Base-by-base conservation (phyloP, 331 rosid species). In the Saraca asoca region DNA sequence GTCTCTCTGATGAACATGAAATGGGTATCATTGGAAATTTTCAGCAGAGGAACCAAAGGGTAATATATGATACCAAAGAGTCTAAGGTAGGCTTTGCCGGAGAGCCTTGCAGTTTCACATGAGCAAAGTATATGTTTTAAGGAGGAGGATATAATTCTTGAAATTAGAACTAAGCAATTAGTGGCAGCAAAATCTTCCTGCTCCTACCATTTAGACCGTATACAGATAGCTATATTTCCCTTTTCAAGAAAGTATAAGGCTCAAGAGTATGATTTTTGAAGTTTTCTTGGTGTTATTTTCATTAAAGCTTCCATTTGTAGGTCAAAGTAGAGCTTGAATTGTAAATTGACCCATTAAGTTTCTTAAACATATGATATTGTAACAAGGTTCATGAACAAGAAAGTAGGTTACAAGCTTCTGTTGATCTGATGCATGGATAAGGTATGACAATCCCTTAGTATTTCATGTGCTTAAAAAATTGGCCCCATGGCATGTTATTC, bases 11-110 rank as follows among this genome's bases (percentile, higher is more conserved):
- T 53, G 95, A 81, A 45, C 64, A 76, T 52, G 89, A 80, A 64
- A 77, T 64, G 1, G 76, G 81, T 5, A 85, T 93, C 3, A 70
- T 93, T 42, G 98, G 96, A 71, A 93, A 89, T 78, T 66, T 73
- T 44, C 96, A 89, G 81, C 98, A 92, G 73, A 85, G 82, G 81
- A 92, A 89, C 59, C 98, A 87, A 45, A 89, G 95, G 89, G 88
- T 92, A 14, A 52, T 89, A 51, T 92, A 89, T 69, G 79, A 92
- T 74, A 70, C 76, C 31, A 78, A 85, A 78, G 79, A 77, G 55
- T 83, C 88, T n/a, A 69, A 24, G 80, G 69, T 85, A 63, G 98
- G 98, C 71, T 87, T 92, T 79, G 96, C 94, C n/a, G 71, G 50
- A 14, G 98, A 92, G 75, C 31, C 71, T 58, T 92, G 98, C 78